These are phyloP conservation scores for Theileria equi DNA, from an alignment of 169 alveolate genomes.

Conservation along the genomic window DNA sequence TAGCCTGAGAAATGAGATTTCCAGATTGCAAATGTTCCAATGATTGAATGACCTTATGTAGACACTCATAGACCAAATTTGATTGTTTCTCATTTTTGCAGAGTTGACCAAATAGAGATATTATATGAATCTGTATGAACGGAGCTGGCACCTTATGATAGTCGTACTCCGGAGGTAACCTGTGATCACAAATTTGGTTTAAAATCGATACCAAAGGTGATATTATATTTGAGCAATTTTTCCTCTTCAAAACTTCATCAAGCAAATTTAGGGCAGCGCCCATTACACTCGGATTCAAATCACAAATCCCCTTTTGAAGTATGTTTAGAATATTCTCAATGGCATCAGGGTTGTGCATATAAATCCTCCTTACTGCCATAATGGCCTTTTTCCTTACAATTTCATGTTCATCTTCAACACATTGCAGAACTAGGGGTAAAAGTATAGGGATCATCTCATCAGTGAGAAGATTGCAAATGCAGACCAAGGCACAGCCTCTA, in stretches of 20 bases:
- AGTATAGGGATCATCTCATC: constrained; percentile 86
- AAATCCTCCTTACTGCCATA: constrained; percentile 81
- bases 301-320: constrained; percentile 88
- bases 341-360: constrained; percentile 64
- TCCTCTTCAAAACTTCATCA: constrained; percentile 73
- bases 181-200: constrained; percentile 89
- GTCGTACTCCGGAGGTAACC: constrained; percentile 88
- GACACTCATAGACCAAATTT: constrained; percentile 17
- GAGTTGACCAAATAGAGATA: constrained; percentile 22
- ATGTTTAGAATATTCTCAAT: constrained; percentile 16
- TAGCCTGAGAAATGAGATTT: constrained; percentile 85
- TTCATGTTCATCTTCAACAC: constrained; percentile 82
- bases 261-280: constrained; percentile 86
- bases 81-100: constrained; percentile 28
- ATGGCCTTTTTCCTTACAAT: constrained; percentile 90
- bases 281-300: constrained; percentile 93
- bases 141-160: constrained; percentile 96
- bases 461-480: constrained; percentile 85
- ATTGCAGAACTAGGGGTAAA: constrained; percentile 80
- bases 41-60: constrained; percentile 77
- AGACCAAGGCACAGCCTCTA: constrained; percentile 86
- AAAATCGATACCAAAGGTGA: constrained; percentile 86
- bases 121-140: constrained; percentile 86
- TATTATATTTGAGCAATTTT: constrained; percentile 81
- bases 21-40: constrained; percentile 50